A percentile compares a stretch with the other conserved stretches of the same genome.
Evolutionary conservation across 306 rosid species (phyloP).

Genomic region (Pyrus communis): DNA sequence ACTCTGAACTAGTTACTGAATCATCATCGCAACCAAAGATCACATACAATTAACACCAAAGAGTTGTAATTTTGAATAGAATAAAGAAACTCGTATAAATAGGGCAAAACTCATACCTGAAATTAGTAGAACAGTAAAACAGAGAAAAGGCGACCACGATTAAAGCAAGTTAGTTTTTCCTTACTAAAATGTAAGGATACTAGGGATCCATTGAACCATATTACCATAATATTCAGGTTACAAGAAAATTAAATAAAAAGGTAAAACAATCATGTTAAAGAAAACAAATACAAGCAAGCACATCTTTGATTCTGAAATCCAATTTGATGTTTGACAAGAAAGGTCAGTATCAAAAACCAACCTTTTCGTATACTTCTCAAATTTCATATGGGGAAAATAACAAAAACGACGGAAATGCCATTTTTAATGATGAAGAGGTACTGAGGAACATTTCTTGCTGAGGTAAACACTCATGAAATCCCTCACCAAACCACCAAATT

Average conservation of each 20-base stretch:
- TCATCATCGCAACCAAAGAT: constrained; percentile 38
- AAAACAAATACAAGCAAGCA: background rate
- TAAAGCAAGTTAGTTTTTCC: background rate
- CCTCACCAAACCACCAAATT: no score
- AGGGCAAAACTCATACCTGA: background rate
- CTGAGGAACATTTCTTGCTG: background rate
- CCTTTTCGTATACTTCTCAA: background rate
- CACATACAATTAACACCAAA: background rate
- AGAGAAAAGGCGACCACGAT: background rate
- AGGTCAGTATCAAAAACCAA: background rate
- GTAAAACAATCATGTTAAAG: background rate
- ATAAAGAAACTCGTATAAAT: background rate
- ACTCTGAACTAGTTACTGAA: constrained; percentile 25
- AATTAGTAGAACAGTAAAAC: background rate
- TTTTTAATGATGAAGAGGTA: background rate
- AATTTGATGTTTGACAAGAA: background rate
- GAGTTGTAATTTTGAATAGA: background rate
- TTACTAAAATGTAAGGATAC: background rate
- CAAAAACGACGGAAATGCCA: background rate
- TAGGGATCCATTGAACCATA: background rate
- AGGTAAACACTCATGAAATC: background rate
- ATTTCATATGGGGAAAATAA: background rate
- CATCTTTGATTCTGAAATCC: background rate
- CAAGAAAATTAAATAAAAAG: background rate
- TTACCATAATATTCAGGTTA: background rate